A percentile compares a stretch with the other conserved stretches of the same genome.
These are phyloP conservation scores for Populus hybrid DNA, from an alignment of 441 rosid species.

Conservation along the genomic window DNA sequence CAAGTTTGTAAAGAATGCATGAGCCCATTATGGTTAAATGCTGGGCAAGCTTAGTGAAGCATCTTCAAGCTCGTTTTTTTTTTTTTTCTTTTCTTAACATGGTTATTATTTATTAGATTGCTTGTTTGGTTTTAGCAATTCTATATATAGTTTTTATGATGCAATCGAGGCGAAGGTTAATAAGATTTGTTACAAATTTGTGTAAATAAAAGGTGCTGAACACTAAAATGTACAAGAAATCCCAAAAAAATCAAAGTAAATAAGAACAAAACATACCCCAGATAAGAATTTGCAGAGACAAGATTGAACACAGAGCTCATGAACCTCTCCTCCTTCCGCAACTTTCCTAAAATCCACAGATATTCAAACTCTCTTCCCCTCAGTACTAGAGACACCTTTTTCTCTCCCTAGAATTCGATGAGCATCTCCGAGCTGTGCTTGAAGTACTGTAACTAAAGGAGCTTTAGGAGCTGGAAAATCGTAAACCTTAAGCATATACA, in stretches of 20 bases:
- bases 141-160: background rate
- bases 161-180: conserved; percentile 7
- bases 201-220: background rate
- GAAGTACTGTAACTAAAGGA: background rate
- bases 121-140: no score
- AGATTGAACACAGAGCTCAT: conserved; percentile 1
- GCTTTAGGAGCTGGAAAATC: conserved; percentile 35
- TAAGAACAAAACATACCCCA: conserved; percentile 24
- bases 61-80: no score
- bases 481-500: conserved; percentile 22
- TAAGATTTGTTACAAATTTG: no score
- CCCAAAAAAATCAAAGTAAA: background rate
- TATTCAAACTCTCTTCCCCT: background rate
- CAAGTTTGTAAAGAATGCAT: no score
- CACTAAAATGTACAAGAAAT: background rate
- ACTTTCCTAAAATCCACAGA: background rate
- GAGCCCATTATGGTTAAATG: no score
- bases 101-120: no score
- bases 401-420: background rate
- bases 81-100: no score
- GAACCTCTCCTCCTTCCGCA: conserved; percentile 18
- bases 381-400: background rate
- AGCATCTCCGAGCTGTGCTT: conserved; percentile 12
- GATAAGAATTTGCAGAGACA: conserved; percentile 6
- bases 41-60: no score